Evolutionary conservation across 2,329 filamentous ascomycete species (phyloP).

Genomic region (Penicillium sp.): DNA sequence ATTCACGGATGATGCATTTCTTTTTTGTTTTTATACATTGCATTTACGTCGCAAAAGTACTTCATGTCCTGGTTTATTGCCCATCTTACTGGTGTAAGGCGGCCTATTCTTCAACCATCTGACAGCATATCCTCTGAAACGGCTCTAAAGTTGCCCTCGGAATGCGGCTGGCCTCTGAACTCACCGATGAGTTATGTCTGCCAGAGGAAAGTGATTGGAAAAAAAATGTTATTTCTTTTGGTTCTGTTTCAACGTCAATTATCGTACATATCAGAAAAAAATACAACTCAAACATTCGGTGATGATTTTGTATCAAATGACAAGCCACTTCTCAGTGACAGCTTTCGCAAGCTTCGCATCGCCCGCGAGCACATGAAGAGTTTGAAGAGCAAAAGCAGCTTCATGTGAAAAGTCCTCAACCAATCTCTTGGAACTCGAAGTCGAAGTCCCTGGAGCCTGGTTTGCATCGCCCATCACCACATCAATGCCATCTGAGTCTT

Average conservation of each 20-base stretch:
- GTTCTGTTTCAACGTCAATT: not conserved
- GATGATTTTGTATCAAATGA: slow-evolving; percentile 39
- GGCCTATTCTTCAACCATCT: too few relatives aligned
- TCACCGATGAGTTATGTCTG: too few relatives aligned
- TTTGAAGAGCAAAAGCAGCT: slow-evolving; percentile 72
- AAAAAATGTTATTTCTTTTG: not conserved
- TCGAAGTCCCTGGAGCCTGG: slow-evolving; percentile 1
- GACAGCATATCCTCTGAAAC: too few relatives aligned
- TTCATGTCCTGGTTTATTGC: too few relatives aligned
- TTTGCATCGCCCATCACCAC: slow-evolving; percentile 23
- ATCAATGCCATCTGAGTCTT: slow-evolving; percentile 41
- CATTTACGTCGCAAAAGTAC: too few relatives aligned
- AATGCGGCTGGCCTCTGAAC: too few relatives aligned
- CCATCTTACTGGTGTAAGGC: too few relatives aligned
- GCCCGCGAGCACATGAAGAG: slow-evolving; percentile 63
- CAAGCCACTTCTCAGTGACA: slow-evolving; percentile 61
- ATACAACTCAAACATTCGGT: not conserved
- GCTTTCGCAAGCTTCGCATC: slow-evolving; percentile 60
- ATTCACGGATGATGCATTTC: slow-evolving; percentile 47
- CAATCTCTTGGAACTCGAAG: slow-evolving; percentile 15
- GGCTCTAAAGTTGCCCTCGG: too few relatives aligned
- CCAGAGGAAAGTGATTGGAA: too few relatives aligned
- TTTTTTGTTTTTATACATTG: too few relatives aligned
- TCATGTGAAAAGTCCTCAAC: slow-evolving; percentile 64
- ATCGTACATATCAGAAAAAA: not conserved